Evolutionary conservation across 2,329 filamentous ascomycete species (phyloP), one percentile per base, ranked within the genome.

Genomic region (Paraconiothyrium sp.): DNA sequence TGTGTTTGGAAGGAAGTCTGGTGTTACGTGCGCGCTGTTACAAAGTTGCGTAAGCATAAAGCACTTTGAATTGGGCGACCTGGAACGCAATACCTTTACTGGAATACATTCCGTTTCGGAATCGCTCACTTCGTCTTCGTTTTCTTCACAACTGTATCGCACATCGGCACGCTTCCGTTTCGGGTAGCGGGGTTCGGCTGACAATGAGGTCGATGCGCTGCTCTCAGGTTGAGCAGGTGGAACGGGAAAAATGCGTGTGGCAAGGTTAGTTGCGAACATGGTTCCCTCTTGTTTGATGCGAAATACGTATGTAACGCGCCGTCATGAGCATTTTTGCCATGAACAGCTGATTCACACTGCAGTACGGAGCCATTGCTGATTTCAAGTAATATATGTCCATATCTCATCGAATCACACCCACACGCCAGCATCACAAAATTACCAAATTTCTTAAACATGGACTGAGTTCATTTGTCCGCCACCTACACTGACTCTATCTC

Each of bases 121-220:
- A 16, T 61, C 46, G n/a, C 32, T 37, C 3, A 48, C 44, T 46
- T 11, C 39, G 14, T 52, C 46, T 20, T 16, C 32, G 43, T 46
- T 27, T 14, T 52, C 20, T 24, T 24, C 30, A 41, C 48, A 47
- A 22, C 24, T 24, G 51, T 54, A 54, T 24, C 48, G 34, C 37
- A 61, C 59, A 13, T 58, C 59, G 22, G 54, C 54, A 20, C 54
- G 54, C 41, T 61, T 61, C 73, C 70, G 13, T 48, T 61, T 61
- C 13, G 59, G 49, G 49, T 61, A 61, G 16, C 57, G 57, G 14
- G 50, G n/a, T 16, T 43, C 32, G 6, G 48, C 20, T 34, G 48
- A 32, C 10, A 22, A 9, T 50, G 37, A 24, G 16, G 37, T 5
- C n/a, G 20, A 30, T 14, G 14, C 46, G 20, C 14, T 48, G 11